Base-by-base conservation (phyloP, 1,139 yeast species). In the Eremothecium sinecaudum region DNA sequence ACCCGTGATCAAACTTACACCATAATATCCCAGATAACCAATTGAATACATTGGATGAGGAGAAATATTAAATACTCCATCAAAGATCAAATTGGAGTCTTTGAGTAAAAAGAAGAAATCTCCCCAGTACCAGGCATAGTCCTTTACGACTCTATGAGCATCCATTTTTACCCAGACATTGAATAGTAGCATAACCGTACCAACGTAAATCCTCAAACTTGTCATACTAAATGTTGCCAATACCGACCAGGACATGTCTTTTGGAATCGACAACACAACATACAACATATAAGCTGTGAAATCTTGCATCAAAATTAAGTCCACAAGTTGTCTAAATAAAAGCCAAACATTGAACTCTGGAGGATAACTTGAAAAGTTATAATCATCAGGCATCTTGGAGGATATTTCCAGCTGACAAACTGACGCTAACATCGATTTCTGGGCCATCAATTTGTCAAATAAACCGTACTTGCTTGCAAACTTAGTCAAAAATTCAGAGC, bases 121-220 rank as follows among this genome's bases (percentile, higher is more conserved):
- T 20, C 94, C 94, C 94, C 94, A 83, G 59, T 83, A 83, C 94
- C 94, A 83, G 9, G 94, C 94, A 53, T 77, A 84, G 57, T 83
- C 94, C 54, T 83, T 82, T 37, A 83, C 87, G 16, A 84, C 87
- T 46, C 86, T 71, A 56, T 83, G 94, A 24, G 94, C 94, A 58
- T 83, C 90, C 11, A 82, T 64, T 55, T 83, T 83, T 33, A 83
- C 94, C 92, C 93, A 82, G 28, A 79, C 65, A 52, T 82, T 82
- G 63, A 83, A 82, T 31, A 78, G 46, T 39, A 81, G 71, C 46
- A 83, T 66, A 5, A 57, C 37, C 0, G 59, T 39, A 9, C 82
- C 81, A 18, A 63, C 44, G 3, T 57, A 28, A 20, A 70, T 46
- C 46, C 78, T 60, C 2, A 62, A 39, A 36, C 48, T 53, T 21